Percentiles rank a stretch among this genome's conserved stretches.
phyloP scores from a whole-genome alignment of 1,284 basidiomycete species.

The Ustilago hordei region DNA sequence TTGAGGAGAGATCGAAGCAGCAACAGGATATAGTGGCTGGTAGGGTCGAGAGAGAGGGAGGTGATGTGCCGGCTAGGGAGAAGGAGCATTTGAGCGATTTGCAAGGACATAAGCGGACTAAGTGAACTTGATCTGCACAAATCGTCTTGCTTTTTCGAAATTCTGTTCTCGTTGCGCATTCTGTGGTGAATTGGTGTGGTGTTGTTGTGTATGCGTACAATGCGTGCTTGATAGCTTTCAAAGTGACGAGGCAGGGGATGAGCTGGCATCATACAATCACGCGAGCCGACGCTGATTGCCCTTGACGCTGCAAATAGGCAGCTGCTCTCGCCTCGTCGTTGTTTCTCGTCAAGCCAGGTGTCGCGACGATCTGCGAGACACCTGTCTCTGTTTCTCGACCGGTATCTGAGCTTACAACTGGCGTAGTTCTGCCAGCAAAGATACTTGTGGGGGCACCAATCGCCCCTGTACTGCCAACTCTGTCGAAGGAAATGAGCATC shows the following conservation, averaged over 20 bases:
- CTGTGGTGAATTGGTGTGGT: too few species aligned
- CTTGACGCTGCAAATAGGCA: constrained; percentile 28
- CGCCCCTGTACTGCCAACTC: constrained; percentile 10
- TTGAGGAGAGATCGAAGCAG: constrained; percentile 11
- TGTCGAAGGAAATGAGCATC: constrained; percentile 22
- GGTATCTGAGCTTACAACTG: neutral
- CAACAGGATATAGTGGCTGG: constrained; percentile 2
- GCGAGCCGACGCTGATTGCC: neutral
- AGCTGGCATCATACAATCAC: constrained; percentile 7
- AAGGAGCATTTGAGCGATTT: constrained; percentile 19
- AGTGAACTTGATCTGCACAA: neutral
- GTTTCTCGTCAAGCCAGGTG: neutral
- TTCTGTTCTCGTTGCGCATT: too few species aligned
- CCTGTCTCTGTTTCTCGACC: too few species aligned
- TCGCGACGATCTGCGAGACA: neutral
- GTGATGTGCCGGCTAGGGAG: constrained; percentile 1
- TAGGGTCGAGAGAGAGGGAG: constrained; percentile 1
- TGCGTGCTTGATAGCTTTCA: neutral
- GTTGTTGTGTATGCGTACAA: neutral
- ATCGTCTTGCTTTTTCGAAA: neutral
- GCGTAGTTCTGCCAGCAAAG: constrained; percentile 20
- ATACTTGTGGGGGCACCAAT: constrained; percentile 8
- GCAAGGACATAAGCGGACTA: constrained; percentile 19
- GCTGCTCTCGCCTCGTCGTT: constrained; percentile 33
- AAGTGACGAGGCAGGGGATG: neutral